Conservation (phyloP, 2,329 filamentous ascomycete genomes). For the Talaromyces atroroseus region DNA sequence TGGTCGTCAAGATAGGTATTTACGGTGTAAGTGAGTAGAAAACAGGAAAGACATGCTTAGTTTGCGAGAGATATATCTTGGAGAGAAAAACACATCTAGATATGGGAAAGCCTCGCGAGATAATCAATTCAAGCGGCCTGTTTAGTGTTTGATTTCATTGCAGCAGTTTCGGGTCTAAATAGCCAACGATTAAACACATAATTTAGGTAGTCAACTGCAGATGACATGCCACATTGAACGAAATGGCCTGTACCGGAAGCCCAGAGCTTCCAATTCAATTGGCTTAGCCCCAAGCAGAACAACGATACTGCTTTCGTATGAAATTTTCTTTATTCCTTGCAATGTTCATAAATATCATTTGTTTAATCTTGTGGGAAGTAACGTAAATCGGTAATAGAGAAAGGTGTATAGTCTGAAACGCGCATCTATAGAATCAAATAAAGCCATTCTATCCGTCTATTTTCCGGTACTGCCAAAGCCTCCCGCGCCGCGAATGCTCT, state of each 20-base stretch:
- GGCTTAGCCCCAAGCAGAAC: too few species aligned
- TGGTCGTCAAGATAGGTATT: slow-evolving; percentile 22
- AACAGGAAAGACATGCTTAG: not conserved
- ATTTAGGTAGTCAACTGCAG: not conserved
- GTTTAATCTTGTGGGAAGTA: not conserved
- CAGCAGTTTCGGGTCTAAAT: too few species aligned
- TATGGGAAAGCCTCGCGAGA: too few species aligned
- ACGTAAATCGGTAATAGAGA: too few species aligned
- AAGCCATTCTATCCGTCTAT: not conserved
- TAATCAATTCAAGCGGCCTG: too few species aligned
- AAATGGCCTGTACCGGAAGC: too few species aligned
- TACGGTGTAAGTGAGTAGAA: not conserved
- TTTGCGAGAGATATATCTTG: too few species aligned
- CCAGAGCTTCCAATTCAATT: too few species aligned
- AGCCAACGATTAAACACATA: too few species aligned
- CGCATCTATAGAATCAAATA: not conserved
- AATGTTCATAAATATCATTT: not conserved
- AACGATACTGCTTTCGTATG: too few species aligned
- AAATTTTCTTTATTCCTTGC: not conserved
- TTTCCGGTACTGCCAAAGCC: slow-evolving; percentile 84
- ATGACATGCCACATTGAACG: not conserved
- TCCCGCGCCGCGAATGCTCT: slow-evolving; percentile 82
- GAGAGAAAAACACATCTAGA: too few species aligned
- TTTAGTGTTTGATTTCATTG: too few species aligned
- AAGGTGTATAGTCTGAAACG: not conserved